Evolutionary conservation across 768 basidiomycete genomes (phyloP).

Genomic region (Daedaleopsis sinensis): DNA sequence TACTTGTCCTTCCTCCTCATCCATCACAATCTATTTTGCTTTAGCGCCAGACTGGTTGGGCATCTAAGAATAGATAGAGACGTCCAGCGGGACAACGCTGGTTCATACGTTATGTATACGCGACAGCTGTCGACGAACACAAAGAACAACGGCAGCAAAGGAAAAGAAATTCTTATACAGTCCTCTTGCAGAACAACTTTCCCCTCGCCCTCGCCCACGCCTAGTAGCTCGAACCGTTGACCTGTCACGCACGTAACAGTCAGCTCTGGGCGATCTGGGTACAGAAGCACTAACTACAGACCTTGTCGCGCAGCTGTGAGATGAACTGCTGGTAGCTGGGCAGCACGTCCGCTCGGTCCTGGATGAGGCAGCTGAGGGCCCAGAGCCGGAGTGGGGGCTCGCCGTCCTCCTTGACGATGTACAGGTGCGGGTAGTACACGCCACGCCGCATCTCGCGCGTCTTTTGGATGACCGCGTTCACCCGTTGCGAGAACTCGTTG

Average conservation of each 20-base stretch:
- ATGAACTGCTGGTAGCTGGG: constrained; percentile 98
- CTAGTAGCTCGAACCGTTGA: constrained; percentile 29
- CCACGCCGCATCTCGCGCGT: constrained; percentile 93
- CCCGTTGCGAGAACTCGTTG: constrained; percentile 93
- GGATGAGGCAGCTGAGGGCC: constrained; percentile 93
- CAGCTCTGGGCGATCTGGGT: neutral
- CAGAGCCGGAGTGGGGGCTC: constrained; percentile 93
- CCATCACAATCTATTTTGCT: too few species aligned
- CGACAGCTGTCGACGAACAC: constrained; percentile 14
- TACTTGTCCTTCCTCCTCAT: too few species aligned
- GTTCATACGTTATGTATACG: constrained; percentile 18
- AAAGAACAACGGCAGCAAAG: constrained; percentile 5
- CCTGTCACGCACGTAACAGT: constrained; percentile 11
- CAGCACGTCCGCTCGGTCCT: constrained; percentile 92
- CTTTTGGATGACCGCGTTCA: constrained; percentile 94
- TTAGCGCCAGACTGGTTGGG: neutral
- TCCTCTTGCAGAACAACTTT: neutral
- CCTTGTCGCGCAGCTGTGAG: constrained; percentile 89
- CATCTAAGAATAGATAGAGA: constrained; percentile 16
- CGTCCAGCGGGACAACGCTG: constrained; percentile 5
- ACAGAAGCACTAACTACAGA: constrained; percentile 28
- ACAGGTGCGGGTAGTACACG: constrained; percentile 91
- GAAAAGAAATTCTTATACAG: constrained; percentile 17
- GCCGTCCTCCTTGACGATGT: constrained; percentile 97
- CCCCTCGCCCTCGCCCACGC: neutral